phyloP scores from a whole-genome alignment of 225 moss, liverwort and hornwort species.

The Lunularia cruciata region DNA sequence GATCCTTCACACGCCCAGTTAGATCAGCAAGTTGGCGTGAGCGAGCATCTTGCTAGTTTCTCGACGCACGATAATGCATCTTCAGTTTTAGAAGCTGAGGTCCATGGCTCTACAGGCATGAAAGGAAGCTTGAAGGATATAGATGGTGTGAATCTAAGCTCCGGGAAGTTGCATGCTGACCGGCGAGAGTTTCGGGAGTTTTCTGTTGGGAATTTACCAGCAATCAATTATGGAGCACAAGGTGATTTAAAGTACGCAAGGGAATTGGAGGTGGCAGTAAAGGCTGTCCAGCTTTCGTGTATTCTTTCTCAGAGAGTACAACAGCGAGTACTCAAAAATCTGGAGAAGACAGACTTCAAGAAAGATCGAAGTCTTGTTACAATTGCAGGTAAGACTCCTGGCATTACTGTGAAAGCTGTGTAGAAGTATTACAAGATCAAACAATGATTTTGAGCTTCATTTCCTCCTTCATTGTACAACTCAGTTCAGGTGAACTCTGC shows the following conservation, averaged over 20 bases:
- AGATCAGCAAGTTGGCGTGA: background rate
- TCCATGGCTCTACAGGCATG: background rate
- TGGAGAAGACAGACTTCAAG: constrained; percentile 76
- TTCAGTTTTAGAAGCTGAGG: background rate
- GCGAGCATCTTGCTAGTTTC: background rate
- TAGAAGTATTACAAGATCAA: background rate
- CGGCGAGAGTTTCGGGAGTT: background rate
- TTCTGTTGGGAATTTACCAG: background rate
- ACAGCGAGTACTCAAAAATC: constrained; percentile 64
- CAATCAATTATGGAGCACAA: background rate
- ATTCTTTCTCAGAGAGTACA: constrained; percentile 85
- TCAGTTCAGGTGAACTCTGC: too few species aligned
- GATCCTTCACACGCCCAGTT: background rate
- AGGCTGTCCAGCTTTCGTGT: constrained; percentile 89
- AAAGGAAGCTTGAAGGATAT: background rate
- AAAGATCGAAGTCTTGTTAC: constrained; percentile 86
- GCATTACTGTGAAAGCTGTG: background rate
- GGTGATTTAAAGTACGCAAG: constrained; percentile 41
- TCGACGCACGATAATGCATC: background rate
- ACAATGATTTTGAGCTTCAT: background rate
- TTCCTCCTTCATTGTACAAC: background rate
- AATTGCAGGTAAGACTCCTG: constrained; percentile 64
- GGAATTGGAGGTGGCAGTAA: constrained; percentile 75
- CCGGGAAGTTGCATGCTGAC: background rate
- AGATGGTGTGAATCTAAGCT: background rate